Evolutionary conservation across 2,329 filamentous ascomycete species (phyloP).

Genomic region (Alternaria hordeiaustralica): DNA sequence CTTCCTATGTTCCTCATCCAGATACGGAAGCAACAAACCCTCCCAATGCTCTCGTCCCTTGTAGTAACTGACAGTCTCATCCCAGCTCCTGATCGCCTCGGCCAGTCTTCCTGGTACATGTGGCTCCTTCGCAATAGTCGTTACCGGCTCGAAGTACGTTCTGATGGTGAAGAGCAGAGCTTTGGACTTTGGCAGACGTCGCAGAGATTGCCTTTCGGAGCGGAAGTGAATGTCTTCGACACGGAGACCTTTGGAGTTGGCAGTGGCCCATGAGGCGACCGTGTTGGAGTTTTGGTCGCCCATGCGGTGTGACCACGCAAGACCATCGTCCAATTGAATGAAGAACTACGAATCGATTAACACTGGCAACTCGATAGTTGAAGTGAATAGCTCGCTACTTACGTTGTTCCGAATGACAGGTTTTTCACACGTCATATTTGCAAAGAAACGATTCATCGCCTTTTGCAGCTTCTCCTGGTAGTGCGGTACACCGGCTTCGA

Average conservation of each 20-base stretch:
- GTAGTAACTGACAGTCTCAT: neutral
- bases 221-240: constrained; percentile 2
- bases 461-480: constrained; percentile 4
- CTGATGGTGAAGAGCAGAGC: neutral
- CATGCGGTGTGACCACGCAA: constrained; percentile 2
- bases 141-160: constrained; percentile 3
- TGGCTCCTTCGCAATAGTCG: neutral
- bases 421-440: neutral
- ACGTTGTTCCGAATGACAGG: constrained; percentile 2
- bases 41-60: constrained; percentile 1
- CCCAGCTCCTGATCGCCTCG: neutral
- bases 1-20: constrained; percentile 2
- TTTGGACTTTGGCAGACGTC: constrained; percentile 1
- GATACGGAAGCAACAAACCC: neutral
- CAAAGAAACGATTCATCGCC: constrained; percentile 3
- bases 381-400: neutral
- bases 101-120: constrained; percentile 1
- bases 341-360: neutral
- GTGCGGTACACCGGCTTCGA: constrained; percentile 1
- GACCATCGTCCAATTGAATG: constrained; percentile 1
- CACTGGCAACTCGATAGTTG: neutral
- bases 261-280: constrained; percentile 1
- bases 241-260: neutral
- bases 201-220: neutral
- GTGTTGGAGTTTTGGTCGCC: neutral